Evolutionary conservation across 306 rosid genomes (phyloP).

Genomic region (Citrullus mucosospermus): DNA sequence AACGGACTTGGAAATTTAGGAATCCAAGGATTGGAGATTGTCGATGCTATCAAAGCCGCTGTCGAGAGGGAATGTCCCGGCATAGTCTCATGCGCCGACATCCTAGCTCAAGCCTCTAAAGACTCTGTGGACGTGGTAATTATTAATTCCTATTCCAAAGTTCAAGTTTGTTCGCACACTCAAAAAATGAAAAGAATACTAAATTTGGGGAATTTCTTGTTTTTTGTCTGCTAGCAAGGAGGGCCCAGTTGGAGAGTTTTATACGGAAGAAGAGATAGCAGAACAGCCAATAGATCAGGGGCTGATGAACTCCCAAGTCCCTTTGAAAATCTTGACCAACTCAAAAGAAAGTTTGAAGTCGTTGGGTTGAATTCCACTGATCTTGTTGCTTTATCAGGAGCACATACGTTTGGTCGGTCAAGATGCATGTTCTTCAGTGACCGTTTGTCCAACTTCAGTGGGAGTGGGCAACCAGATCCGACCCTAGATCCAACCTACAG

Average conservation of each 20-base stretch:
- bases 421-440: slow-evolving; percentile 36
- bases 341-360: slow-evolving; percentile 37
- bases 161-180: background rate
- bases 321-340: slow-evolving; percentile 22
- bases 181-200: too few species aligned
- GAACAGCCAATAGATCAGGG: slow-evolving; percentile 49
- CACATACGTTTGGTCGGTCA: slow-evolving; percentile 65
- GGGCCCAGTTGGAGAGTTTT: slow-evolving; percentile 59
- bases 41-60: slow-evolving; percentile 56
- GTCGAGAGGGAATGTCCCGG: slow-evolving; percentile 48
- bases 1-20: slow-evolving; percentile 43
- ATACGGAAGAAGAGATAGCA: slow-evolving; percentile 64
- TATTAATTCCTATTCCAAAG: background rate
- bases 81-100: slow-evolving; percentile 64
- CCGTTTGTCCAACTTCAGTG: slow-evolving; percentile 42
- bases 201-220: too few species aligned
- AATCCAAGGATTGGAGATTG: slow-evolving; percentile 28
- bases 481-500: slow-evolving; percentile 39
- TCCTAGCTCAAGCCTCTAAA: slow-evolving; percentile 61
- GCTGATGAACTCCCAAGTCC: slow-evolving; percentile 57
- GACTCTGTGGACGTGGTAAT: slow-evolving; percentile 49
- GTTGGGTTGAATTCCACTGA: slow-evolving; percentile 42
- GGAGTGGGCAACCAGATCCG: slow-evolving; percentile 47
- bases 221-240: slow-evolving; percentile 28
- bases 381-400: slow-evolving; percentile 67